Evolutionary conservation across 192 early-diverging fungal genomes (phyloP), one percentile per base, ranked within the genome.

Genomic region (Mortierella antarctica): DNA sequence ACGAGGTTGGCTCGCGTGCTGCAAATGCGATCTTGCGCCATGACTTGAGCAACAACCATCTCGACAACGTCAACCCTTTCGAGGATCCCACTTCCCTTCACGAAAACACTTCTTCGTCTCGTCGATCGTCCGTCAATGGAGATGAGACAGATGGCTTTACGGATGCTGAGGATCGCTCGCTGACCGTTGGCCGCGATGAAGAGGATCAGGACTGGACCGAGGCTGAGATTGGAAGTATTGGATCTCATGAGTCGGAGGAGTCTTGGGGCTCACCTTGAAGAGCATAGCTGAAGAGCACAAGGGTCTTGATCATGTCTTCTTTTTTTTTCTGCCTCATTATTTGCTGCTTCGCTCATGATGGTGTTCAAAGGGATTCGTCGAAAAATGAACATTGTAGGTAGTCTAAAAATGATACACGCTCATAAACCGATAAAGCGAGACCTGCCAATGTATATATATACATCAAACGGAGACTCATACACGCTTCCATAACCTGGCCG

Each of bases 201-300:
- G 67, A 69, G 42, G 74, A 78, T 5, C 10, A 70, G 46, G 62
- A 80, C 46, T 80, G 77, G 77, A 80, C 77, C 21, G 77, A 80
- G 44, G 77, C 77, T 5, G 77, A 80, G 55, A 49, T 72, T 55
- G 70, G 70, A 15, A 80, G 77, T 53, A 50, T 72, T n/a, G 77
- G 57, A 17, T 78, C 74, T 18, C 65, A 71, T 13, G 77, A 80
- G 5, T 80, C 77, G 12, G 64, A 72, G 44, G 77, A 80, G 40
- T 80, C 77, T 23, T 80, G 77, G 77, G 67, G 53, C 23, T 65
- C 74, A 9, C 62, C 62, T 7, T 62, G 51, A 60, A 53, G 31
- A 31, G 31, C 31, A 31, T 31, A 31, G 31, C 31, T 31, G 31
- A 31, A 3, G 31, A 31, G 31, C 31, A 31, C 31, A 31, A 31